Percentiles rank a stretch among this genome's conserved stretches.
Evolutionary conservation across 495 filamentous ascomycete genomes (phyloP).

Genomic region (Delitschia confertaspora): DNA sequence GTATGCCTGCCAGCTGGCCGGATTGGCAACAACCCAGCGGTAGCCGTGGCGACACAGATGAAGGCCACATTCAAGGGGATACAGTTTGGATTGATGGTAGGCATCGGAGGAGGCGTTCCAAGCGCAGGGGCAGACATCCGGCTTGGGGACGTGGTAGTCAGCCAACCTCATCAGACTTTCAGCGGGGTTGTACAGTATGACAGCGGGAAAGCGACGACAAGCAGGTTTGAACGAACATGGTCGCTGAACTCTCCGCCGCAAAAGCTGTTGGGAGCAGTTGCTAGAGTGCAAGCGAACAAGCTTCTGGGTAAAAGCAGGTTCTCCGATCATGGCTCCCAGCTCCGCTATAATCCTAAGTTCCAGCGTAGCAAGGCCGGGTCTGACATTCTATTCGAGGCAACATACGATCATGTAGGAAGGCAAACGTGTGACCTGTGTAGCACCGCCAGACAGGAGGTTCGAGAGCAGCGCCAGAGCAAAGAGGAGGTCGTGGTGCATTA

Average conservation of each 20-base stretch:
- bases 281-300: constrained; percentile 9
- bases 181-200: constrained; percentile 37
- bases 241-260: constrained; percentile 26
- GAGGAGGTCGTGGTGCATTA: constrained; percentile 13
- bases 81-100: constrained; percentile 40
- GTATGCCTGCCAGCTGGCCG: constrained; percentile 35
- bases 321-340: neutral
- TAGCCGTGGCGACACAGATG: constrained; percentile 32
- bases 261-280: constrained; percentile 17
- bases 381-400: constrained; percentile 19
- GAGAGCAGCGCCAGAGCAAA: constrained; percentile 12
- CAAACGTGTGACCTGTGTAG: constrained; percentile 12
- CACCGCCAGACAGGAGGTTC: constrained; percentile 3
- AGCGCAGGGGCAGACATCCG: constrained; percentile 32
- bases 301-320: constrained; percentile 9
- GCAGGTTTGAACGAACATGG: constrained; percentile 19
- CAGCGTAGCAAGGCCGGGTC: constrained; percentile 1
- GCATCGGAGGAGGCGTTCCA: constrained; percentile 39
- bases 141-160: constrained; percentile 40
- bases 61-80: constrained; percentile 37
- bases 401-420: constrained; percentile 12
- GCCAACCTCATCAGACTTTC: constrained; percentile 18
- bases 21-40: constrained; percentile 34
- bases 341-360: constrained; percentile 7
- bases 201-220: constrained; percentile 15